Conservation (phyloP, 2,329 filamentous ascomycete genomes). For the Xylariaceae sp. region DNA sequence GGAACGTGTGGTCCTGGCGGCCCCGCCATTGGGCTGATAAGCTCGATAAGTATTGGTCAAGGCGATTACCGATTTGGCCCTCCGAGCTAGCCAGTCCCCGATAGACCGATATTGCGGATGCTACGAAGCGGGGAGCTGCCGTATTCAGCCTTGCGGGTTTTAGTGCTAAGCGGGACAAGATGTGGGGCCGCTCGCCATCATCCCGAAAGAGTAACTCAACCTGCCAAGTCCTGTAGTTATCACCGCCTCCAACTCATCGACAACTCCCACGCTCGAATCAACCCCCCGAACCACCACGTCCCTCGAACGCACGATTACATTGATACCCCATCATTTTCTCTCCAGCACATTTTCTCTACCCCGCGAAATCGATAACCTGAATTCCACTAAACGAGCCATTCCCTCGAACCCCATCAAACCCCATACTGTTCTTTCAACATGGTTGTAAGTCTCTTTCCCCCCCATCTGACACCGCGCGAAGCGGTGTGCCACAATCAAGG, state of each 20-base stretch:
- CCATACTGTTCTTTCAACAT: conserved; percentile 15
- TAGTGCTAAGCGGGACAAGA: background rate
- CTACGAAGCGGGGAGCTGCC: background rate
- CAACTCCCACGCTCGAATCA: background rate
- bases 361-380: background rate
- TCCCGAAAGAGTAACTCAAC: background rate
- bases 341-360: background rate
- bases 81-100: conserved; percentile 1
- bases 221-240: background rate
- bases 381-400: background rate
- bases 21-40: conserved; percentile 19
- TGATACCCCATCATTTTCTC: background rate
- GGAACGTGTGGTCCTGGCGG: conserved; percentile 13
- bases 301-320: background rate
- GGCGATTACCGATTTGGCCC: background rate
- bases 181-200: background rate
- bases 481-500: background rate
- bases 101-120: background rate
- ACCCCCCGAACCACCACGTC: background rate
- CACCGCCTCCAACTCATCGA: background rate
- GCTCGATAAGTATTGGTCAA: conserved; percentile 2
- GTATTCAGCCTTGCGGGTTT: conserved; percentile 2
- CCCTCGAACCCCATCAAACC: background rate
- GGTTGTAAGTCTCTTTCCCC: conserved; percentile 21
- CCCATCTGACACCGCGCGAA: background rate